A percentile compares a stretch with the other conserved stretches of the same genome.
Evolutionary conservation across 2,329 filamentous ascomycete genomes (phyloP).

Genomic region (Sporothrix sp.): DNA sequence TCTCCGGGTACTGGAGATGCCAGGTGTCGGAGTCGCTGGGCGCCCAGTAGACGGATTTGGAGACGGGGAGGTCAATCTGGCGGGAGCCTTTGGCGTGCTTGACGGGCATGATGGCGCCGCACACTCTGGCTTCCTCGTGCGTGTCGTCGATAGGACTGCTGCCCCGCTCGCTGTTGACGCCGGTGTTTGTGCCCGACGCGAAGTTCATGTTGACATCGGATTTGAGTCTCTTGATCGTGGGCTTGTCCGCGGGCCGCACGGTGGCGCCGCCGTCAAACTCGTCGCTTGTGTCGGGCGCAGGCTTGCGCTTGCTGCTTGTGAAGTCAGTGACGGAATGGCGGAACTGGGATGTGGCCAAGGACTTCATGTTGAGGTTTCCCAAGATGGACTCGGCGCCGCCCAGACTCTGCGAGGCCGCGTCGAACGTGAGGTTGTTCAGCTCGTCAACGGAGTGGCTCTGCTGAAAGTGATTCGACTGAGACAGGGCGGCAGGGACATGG

Average conservation of each 20-base stretch:
- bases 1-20: constrained; percentile 54
- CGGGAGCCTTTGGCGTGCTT: constrained; percentile 41
- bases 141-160: constrained; percentile 31
- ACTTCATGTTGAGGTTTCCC: constrained; percentile 35
- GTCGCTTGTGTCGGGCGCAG: constrained; percentile 40
- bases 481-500: constrained; percentile 20
- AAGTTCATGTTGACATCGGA: constrained; percentile 36
- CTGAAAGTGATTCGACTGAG: constrained; percentile 8
- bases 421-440: constrained; percentile 41
- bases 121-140: constrained; percentile 22
- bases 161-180: neutral
- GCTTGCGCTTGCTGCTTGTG: constrained; percentile 47
- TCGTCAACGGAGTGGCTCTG: constrained; percentile 37
- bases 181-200: constrained; percentile 10
- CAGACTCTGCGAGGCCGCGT: constrained; percentile 47
- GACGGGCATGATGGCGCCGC: constrained; percentile 41
- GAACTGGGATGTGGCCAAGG: constrained; percentile 21
- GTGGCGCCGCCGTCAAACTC: constrained; percentile 32
- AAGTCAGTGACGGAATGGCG: constrained; percentile 24
- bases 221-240: constrained; percentile 46
- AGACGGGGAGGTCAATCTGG: constrained; percentile 47
- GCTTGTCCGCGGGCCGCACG: constrained; percentile 28
- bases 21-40: constrained; percentile 43
- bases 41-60: constrained; percentile 50
- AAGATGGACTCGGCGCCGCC: constrained; percentile 39